Evolutionary conservation across 768 basidiomycete genomes (phyloP), one percentile per base, ranked within the genome.

Genomic region (Hypholoma fasciculare): DNA sequence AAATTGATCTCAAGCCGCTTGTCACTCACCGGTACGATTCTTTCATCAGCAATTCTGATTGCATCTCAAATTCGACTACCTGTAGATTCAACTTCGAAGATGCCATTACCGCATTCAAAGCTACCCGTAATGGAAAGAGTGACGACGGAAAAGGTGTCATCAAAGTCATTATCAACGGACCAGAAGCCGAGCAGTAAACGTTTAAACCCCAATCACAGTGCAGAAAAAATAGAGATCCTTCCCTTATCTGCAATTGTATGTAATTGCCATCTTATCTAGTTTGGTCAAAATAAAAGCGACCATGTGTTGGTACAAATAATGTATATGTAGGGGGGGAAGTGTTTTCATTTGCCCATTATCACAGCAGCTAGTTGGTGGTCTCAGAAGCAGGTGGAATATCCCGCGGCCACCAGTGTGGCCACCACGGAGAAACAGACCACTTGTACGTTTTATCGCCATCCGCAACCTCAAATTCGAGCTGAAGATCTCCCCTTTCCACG

Each of bases 161-260:
- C 68, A 96, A 97, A 74, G 87, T 84, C 36, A 87, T 96, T 61
- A 94, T 96, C 63, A 89, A 89, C 49, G 92, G 92, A 5, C 92
- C 92, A 43, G 89, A 61, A 26, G 40, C 53, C 38, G 57, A 65
- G 56, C 40, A 60, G 9, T 48, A 34, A n/a, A n/a, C n/a, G n/a
- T n/a, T n/a, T n/a, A n/a, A 57, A 14, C 8, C 30, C 9, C 9
- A 34, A 9, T 34, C 30, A 30, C 27, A 9, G 30, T 6, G 30
- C 30, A 34, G 9, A 34, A 34, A 9, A 34, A 34, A 34, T 34
- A 34, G 30, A 34, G 30, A 34, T 34, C 30, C 30, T 34, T 6
- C 30, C 30, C 2, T 34, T 34, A 34, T 34, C 30, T 34, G 30
- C 30, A 34, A 34, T 9, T 34, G 6, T 34, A 34, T 34, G 30